phyloP scores from a whole-genome alignment of 768 basidiomycete genomes.

The Xerocomellus intermedius region DNA sequence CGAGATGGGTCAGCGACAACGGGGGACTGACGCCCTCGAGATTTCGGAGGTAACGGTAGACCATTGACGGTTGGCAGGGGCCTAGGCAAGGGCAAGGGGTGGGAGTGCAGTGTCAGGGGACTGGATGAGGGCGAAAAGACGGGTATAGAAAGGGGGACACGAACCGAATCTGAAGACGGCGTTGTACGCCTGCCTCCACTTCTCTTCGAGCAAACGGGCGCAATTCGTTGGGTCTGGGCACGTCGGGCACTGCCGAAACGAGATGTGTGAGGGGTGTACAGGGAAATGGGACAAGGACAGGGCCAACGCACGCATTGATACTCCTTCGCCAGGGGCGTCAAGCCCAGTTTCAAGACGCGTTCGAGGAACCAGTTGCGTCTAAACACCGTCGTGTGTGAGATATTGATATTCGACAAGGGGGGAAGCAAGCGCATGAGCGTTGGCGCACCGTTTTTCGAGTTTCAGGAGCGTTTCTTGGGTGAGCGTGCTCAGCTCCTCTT shows the following conservation, averaged over 20 bases:
- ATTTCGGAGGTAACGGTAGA: conserved; percentile 86
- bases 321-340: conserved; percentile 86
- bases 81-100: conserved; percentile 38
- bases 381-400: background rate
- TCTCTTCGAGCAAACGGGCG: conserved; percentile 85
- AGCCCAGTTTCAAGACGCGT: conserved; percentile 86
- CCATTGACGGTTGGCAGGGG: conserved; percentile 88
- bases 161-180: conserved; percentile 84
- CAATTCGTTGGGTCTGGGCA: conserved; percentile 81
- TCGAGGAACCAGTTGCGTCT: conserved; percentile 94
- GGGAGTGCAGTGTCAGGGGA: background rate
- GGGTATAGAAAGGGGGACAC: background rate
- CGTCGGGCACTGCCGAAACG: conserved; percentile 58
- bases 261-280: background rate
- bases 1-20: conserved; percentile 78
- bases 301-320: conserved; percentile 82
- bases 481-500: conserved; percentile 78
- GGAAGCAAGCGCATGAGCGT: background rate
- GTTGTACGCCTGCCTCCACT: conserved; percentile 88
- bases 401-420: too few species aligned
- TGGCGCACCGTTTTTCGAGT: conserved; percentile 73
- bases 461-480: conserved; percentile 82
- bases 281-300: background rate
- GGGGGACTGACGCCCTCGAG: conserved; percentile 91
- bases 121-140: background rate